Percentiles rank a stretch among this genome's conserved stretches.
These are phyloP conservation scores for Salix viminalis DNA, from an alignment of 345 rosid species.

Conservation along the genomic window DNA sequence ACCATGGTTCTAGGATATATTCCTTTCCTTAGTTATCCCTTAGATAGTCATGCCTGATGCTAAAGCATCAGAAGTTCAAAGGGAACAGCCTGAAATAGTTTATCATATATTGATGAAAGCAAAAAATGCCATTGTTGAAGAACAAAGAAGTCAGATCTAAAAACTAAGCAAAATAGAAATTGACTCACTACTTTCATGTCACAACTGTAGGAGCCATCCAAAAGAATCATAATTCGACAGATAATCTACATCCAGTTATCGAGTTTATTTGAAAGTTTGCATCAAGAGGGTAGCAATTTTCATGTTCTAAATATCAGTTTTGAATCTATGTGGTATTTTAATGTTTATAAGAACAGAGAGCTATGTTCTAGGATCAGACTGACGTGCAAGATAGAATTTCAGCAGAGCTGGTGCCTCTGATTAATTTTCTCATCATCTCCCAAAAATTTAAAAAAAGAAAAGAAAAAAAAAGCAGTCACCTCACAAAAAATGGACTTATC, in stretches of 20 bases:
- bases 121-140: not conserved
- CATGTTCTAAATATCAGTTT: too few relatives aligned
- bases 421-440: constrained; percentile 14
- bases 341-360: not conserved
- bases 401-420: constrained; percentile 17
- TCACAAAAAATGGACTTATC: not conserved
- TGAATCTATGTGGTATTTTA: too few relatives aligned
- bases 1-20: not conserved
- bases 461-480: not conserved
- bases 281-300: too few relatives aligned
- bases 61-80: not conserved
- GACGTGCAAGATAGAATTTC: constrained; percentile 27
- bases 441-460: not conserved
- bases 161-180: too few relatives aligned
- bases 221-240: too few relatives aligned
- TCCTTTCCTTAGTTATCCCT: not conserved
- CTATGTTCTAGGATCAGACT: constrained; percentile 25
- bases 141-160: not conserved
- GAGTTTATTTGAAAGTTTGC: too few relatives aligned
- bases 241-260: not conserved
- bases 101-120: too few relatives aligned
- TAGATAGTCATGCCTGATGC: not conserved
- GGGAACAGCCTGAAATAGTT: too few relatives aligned
- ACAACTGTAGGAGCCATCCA: too few relatives aligned
- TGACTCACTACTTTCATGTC: too few relatives aligned